Base-by-base conservation (phyloP, 371 early-diverging fungal species). In the Racocetra persica region DNA sequence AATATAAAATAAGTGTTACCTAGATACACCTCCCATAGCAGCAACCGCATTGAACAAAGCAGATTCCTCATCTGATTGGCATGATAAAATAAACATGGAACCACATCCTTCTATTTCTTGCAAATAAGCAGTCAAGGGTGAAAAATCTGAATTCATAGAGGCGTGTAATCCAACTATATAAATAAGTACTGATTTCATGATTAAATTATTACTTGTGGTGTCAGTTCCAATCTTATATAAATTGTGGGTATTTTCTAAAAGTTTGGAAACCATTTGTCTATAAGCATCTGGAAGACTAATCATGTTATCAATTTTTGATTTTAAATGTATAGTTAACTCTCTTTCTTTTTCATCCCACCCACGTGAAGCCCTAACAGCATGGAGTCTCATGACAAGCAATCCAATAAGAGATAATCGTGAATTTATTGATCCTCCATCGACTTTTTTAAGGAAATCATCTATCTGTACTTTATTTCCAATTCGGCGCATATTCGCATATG, bases 41-140 rank as follows among this genome's bases (percentile, higher is more conserved):
- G 32, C 65, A 8, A 63, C 18, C n/a, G 77, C 77, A 51, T 77
- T 77, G 20, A 77, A 24, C 20, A 77, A 41, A 7, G 62, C 28
- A 18, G 77, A 38, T 62, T 77, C 41, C 14, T 18, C 45, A 38
- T 77, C 78, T n/a, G 78, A 77, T 11, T 74, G n/a, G 36, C 66
- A 36, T 14, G 78, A 16, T 28, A 77, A 72, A 20, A 77, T 51
- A 59, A 60, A 77, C 20, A 18, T 36, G 11, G 14, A 0, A 22
- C 20, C 8, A 18, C 51, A 55, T n/a, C 41, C n/a, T 26, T 51
- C 24, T 41, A 77, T 8, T 51, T 51, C 24, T 24, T 77, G 78
- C 1, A 62, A 57, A 32, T 77, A 77, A 14, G 20, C 6, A 18
- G 78, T 26, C 16, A 77, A 38, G 6, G 72, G 78, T 4, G 78